Base-by-base conservation (phyloP, 2,329 filamentous ascomycete genomes). In the Diaporthe caulivora region DNA sequence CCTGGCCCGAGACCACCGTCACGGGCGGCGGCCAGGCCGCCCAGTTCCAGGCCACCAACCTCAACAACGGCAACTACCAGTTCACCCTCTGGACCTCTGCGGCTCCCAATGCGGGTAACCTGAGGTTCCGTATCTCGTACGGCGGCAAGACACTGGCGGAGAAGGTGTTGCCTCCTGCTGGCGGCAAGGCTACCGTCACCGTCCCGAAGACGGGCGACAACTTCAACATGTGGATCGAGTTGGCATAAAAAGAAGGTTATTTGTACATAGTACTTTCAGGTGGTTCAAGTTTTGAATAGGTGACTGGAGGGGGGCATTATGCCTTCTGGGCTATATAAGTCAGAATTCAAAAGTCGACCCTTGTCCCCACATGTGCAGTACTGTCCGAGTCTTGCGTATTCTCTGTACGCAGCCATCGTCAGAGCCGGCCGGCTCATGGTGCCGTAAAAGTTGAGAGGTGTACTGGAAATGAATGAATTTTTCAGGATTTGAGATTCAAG, bases 21-120 rank as follows among this genome's bases (percentile, higher is more conserved):
- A 62, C 58, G 0, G 58, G 58, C 40, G 58, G 58, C 40, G 58
- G 58, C 24, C 40, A 29, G 18, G 2, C 13, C 24, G 58, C 58
- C 9, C 58, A 62, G 40, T 62, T 44, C 40, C 15, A 62, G 58
- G 58, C 58, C 58, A 44, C 26, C 9, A 62, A 62, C 40, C 58
- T 62, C 40, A 17, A 17, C 24, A n/a, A 62, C 40, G 58, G 58
- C 24, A 62, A 62, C 40, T 62, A 62, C 58, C 13, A 44, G 37
- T 64, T 64, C 40, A 64, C 58, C 24, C 40, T 64, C 26, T 47
- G 26, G 58, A 47, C 40, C 58, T 64, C 58, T 17, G 58, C 26
- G 24, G 26, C 58, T 3, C 4, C 11, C 13, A 64, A 64, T 6
- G 40, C 18, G 0, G 40, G 24, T 24, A 34, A 64, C 26, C 24